These are phyloP conservation scores for Ciborinia camelliae DNA, from an alignment of 2,329 filamentous ascomycete species.

Conservation along the genomic window DNA sequence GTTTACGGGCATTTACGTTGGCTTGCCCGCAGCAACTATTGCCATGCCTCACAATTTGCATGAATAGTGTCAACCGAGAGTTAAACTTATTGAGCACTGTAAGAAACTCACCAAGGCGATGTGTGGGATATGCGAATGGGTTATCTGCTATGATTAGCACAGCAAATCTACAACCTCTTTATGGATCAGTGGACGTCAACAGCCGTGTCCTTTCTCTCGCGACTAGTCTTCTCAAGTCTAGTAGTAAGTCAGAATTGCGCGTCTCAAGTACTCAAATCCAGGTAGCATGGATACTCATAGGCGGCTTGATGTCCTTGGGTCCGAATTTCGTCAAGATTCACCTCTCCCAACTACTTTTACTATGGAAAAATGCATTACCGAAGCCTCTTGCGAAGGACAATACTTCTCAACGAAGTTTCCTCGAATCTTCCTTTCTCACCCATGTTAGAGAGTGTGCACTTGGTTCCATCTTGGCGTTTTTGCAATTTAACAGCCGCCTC, in stretches of 20 bases:
- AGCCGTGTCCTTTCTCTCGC: conserved; percentile 88
- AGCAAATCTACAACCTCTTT: conserved; percentile 80
- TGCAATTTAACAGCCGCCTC: conserved; percentile 88
- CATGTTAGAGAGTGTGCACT: conserved; percentile 94
- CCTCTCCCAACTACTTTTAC: conserved; percentile 82
- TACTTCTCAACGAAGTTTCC: conserved; percentile 72
- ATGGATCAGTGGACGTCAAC: conserved; percentile 94
- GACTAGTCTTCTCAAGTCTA: conserved; percentile 87
- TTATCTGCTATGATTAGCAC: conserved; percentile 88
- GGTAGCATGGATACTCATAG: conserved; percentile 95
- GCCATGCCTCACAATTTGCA: conserved; percentile 87
- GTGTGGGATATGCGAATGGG: conserved; percentile 87
- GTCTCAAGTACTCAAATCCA: conserved; percentile 94
- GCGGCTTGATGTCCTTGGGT: conserved; percentile 91
- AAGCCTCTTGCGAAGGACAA: conserved; percentile 94
- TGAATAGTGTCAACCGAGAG: conserved; percentile 91
- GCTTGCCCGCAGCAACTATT: conserved; percentile 90
- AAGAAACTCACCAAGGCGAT: conserved; percentile 75
- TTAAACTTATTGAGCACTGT: conserved; percentile 71
- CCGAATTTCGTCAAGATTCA: conserved; percentile 99
- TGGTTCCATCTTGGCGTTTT: conserved; percentile 84
- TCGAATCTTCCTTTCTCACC: conserved; percentile 89
- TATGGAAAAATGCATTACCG: conserved; percentile 97
- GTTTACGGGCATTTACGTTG: conserved; percentile 80
- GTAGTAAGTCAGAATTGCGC: conserved; percentile 83